Evolutionary conservation across 371 early-diverging fungal species (phyloP), one percentile per base, ranked within the genome.

Genomic region (Funneliformis caledonium): DNA sequence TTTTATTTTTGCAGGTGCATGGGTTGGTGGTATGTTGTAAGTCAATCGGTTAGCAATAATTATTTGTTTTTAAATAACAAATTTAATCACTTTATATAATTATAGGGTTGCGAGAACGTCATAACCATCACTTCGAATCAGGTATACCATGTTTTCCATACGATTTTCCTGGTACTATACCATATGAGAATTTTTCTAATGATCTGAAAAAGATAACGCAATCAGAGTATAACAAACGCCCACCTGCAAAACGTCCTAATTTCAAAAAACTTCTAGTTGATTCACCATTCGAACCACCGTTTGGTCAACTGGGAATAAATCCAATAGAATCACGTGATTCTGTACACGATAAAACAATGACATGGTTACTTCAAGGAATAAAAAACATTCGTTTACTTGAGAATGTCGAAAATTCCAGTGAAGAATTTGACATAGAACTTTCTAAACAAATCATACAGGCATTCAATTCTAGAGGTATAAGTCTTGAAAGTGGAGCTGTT

Each of bases 1-100:
- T 10, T 85, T 98, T 11, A 86, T 93, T 9, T 97, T 95, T 89
- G 96, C 96, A 0, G 98, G 98, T 14, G 96, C 94, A 1, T 90
- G 96, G 45, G 92, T 91, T 1, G 93, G 91, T 45, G 96, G 95
- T 42, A 56, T 37, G 37, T 64, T 2, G 37, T 37, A 37, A 37
- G 37, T 37, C 37, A 37, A n/a, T 62, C 26, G 1, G 12, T 3
- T 72, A 22, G 50, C 4, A n/a, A 12, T 22, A 42, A 4, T 76
- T 77, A 42, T 8, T 26, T 77, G 7, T 4, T 61, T 77, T 43
- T 64, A 26, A 12, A 65, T 43, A 16, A 8, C 16, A 43, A n/a
- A 7, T 43, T 16, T 22, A 69, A 37, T 43, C 1, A 43, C 7
- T 9, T 47, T 69, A n/a, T 69, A 43, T 43, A 22, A 65, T 68